Evolutionary conservation across 148 eudicot species (phyloP).

Genomic region (Dianthus caryophyllus): DNA sequence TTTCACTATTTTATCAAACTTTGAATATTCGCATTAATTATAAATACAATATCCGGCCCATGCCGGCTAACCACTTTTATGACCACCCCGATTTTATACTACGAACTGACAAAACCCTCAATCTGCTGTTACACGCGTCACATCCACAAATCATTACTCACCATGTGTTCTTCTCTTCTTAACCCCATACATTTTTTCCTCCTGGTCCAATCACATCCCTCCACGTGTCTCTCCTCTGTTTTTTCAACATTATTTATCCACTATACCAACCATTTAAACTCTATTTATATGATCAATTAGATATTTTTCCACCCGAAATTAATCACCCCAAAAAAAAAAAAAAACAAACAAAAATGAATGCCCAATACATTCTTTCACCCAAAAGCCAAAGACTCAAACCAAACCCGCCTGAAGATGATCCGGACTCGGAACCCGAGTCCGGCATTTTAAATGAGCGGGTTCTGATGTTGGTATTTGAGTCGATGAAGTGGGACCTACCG

Average conservation of each 20-base stretch:
- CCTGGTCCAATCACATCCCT: conserved; percentile 4
- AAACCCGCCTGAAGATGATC: conserved; percentile 13
- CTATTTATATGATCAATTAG: no score
- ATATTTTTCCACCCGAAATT: background rate
- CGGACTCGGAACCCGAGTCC: conserved; percentile 25
- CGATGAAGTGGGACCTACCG: conserved; percentile 61
- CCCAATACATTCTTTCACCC: conserved; percentile 5
- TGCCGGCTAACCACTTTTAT: no score
- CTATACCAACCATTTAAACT: background rate
- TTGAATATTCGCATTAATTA: no score
- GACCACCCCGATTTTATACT: no score
- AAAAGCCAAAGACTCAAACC: conserved; percentile 20
- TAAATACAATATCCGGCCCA: no score
- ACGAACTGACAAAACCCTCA: no score
- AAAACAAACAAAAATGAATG: background rate
- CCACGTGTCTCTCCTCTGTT: conserved; percentile 11
- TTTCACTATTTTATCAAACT: no score
- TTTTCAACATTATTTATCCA: background rate
- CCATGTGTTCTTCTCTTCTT: conserved; percentile 10
- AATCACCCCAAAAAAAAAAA: background rate
- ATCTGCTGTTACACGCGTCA: conserved; percentile 21
- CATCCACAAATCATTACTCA: background rate
- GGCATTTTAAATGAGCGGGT: conserved; percentile 55
- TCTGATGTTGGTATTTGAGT: conserved; percentile 46
- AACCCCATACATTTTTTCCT: background rate